Conservation (phyloP, 1,284 basidiomycete species). For the Waitea zeae region DNA sequence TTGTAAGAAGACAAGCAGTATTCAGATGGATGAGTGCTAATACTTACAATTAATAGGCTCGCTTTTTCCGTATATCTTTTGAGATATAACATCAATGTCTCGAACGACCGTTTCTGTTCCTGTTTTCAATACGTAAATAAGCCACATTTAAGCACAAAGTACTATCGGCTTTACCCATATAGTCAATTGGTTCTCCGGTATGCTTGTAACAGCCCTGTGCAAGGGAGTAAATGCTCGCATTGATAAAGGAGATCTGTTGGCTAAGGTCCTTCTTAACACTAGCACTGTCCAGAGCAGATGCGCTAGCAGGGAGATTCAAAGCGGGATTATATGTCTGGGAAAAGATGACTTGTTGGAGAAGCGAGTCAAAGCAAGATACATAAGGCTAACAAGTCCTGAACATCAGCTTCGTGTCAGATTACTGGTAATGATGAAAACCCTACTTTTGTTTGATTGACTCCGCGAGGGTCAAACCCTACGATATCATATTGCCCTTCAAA, state of each 20-base stretch:
- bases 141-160: background rate
- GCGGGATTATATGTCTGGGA: background rate
- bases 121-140: background rate
- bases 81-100: constrained; percentile 1
- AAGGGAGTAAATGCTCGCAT: background rate
- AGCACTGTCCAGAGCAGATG: background rate
- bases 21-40: background rate
- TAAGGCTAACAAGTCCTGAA: constrained; percentile 1
- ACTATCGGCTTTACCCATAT: background rate
- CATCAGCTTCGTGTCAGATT: background rate
- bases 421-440: background rate
- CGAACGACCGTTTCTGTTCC: constrained; percentile 2
- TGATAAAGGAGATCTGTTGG: background rate
- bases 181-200: constrained; percentile 1
- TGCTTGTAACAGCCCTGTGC: constrained; percentile 1
- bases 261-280: background rate
- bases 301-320: constrained; percentile 1
- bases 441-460: constrained; percentile 4
- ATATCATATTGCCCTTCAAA: constrained; percentile 3
- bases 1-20: background rate
- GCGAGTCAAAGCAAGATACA: constrained; percentile 3
- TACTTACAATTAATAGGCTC: constrained; percentile 1
- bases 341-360: background rate
- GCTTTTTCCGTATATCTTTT: constrained; percentile 1
- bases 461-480: constrained; percentile 3